Conservation (phyloP, 345 rosid genomes). For the Toxicodendron radicans region DNA sequence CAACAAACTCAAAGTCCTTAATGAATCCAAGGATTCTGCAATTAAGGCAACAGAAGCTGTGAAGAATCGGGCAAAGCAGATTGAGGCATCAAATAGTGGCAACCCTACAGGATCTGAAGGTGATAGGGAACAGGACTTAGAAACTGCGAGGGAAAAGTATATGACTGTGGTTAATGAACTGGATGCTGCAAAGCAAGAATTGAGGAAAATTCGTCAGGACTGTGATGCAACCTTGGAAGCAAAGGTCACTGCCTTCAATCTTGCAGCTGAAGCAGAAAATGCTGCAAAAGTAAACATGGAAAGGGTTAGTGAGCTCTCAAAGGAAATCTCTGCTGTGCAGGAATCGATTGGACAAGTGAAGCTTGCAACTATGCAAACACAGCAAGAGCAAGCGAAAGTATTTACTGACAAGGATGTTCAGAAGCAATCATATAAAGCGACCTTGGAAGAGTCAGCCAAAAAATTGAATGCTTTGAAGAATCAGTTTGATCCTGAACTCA, state of each 20-base stretch:
- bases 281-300: slow-evolving; percentile 59
- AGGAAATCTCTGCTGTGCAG: slow-evolving; percentile 69
- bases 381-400: slow-evolving; percentile 68
- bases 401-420: slow-evolving; percentile 68
- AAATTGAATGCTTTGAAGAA: slow-evolving; percentile 54
- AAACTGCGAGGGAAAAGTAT: slow-evolving; percentile 59
- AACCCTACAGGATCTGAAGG: slow-evolving; percentile 39
- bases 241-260: slow-evolving; percentile 58
- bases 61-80: slow-evolving; percentile 47
- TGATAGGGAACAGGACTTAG: slow-evolving; percentile 52
- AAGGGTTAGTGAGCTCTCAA: slow-evolving; percentile 67
- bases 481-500: slow-evolving; percentile 72
- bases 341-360: slow-evolving; percentile 83
- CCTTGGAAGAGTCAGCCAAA: slow-evolving; percentile 63
- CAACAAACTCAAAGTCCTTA: slow-evolving; percentile 51
- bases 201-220: slow-evolving; percentile 67
- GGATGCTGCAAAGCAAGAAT: slow-evolving; percentile 76
- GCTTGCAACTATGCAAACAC: slow-evolving; percentile 64
- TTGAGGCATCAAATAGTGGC: slow-evolving; percentile 51
- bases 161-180: slow-evolving; percentile 56
- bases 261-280: slow-evolving; percentile 63
- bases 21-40: slow-evolving; percentile 62
- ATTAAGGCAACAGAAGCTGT: slow-evolving; percentile 68
- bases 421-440: slow-evolving; percentile 59
- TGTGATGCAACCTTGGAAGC: slow-evolving; percentile 50